Conservation (phyloP, 345 rosid species). For the Turritis glabra region DNA sequence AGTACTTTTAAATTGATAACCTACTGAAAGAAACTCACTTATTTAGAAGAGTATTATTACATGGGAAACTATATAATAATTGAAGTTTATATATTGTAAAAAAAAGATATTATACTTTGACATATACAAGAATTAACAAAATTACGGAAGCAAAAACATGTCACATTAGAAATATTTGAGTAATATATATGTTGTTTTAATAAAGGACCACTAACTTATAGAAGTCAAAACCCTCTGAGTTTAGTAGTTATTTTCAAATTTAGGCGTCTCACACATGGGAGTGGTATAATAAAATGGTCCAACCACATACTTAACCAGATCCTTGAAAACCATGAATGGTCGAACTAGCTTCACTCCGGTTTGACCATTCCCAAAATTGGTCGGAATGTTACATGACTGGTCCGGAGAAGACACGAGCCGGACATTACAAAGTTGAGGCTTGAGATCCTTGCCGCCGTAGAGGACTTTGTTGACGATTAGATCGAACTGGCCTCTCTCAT, state of each 20-base stretch:
- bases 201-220: background rate
- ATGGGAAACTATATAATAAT: no score
- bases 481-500: constrained; percentile 58
- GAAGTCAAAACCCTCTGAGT: constrained; percentile 6
- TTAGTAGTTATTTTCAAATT: constrained; percentile 34
- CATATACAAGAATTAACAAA: constrained; percentile 23
- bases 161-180: background rate
- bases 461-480: constrained; percentile 44
- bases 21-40: no score
- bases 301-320: constrained; percentile 47
- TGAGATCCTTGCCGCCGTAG: constrained; percentile 55
- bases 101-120: background rate
- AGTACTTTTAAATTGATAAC: no score
- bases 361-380: constrained; percentile 64
- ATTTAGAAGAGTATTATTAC: no score
- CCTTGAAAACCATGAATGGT: constrained; percentile 50
- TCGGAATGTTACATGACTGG: constrained; percentile 56
- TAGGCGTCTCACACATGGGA: constrained; percentile 70
- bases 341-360: constrained; percentile 54
- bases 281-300: constrained; percentile 62
- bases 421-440: constrained; percentile 50
- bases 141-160: constrained; percentile 19
- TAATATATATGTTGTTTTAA: background rate
- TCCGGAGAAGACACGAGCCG: constrained; percentile 72
- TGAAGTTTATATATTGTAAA: no score